A percentile compares a stretch with the other conserved stretches of the same genome.
phyloP scores from a whole-genome alignment of 768 basidiomycete species.

The Gelatoporia subvermispora region DNA sequence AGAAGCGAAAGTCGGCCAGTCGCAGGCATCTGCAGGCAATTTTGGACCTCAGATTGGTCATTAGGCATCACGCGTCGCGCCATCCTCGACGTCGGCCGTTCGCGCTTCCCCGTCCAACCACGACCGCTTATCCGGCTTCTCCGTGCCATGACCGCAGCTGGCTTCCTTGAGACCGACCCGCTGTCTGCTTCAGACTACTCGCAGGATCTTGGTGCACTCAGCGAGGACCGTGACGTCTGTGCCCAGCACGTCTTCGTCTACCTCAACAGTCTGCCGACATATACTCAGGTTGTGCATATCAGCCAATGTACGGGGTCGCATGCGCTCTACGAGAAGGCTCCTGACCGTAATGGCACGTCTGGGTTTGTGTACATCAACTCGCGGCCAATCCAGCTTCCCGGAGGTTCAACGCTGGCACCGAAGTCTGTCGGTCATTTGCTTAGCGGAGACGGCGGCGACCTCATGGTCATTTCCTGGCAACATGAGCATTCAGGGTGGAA shows the following conservation, averaged over 20 bases:
- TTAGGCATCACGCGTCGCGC: slow-evolving; percentile 65
- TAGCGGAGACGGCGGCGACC: slow-evolving; percentile 65
- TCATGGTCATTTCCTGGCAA: slow-evolving; percentile 73
- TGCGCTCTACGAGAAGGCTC: slow-evolving; percentile 66
- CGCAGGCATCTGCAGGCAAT: slow-evolving; percentile 69
- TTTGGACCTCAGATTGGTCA: slow-evolving; percentile 77
- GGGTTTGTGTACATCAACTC: slow-evolving; percentile 61
- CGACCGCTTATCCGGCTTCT: slow-evolving; percentile 66
- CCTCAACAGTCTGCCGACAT: slow-evolving; percentile 65
- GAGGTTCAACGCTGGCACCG: slow-evolving; percentile 65
- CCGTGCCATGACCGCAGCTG: slow-evolving; percentile 70
- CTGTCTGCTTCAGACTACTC: slow-evolving; percentile 49
- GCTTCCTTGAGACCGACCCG: slow-evolving; percentile 72
- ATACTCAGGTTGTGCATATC: slow-evolving; percentile 67
- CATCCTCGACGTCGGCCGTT: slow-evolving; percentile 76
- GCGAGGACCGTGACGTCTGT: slow-evolving; percentile 53
- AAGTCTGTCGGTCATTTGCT: slow-evolving; percentile 66
- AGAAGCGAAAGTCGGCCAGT: slow-evolving; percentile 63
- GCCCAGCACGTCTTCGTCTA: slow-evolving; percentile 71
- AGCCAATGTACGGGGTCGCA: slow-evolving; percentile 61
- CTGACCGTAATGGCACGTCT: slow-evolving; percentile 53
- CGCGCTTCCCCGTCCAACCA: slow-evolving; percentile 80
- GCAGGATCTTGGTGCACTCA: slow-evolving; percentile 33
- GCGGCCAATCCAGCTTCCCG: slow-evolving; percentile 67
- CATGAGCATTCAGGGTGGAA: slow-evolving; percentile 85